Evolutionary conservation across 768 basidiomycete genomes (phyloP).

Genomic region (Pisolithus tinctorius): DNA sequence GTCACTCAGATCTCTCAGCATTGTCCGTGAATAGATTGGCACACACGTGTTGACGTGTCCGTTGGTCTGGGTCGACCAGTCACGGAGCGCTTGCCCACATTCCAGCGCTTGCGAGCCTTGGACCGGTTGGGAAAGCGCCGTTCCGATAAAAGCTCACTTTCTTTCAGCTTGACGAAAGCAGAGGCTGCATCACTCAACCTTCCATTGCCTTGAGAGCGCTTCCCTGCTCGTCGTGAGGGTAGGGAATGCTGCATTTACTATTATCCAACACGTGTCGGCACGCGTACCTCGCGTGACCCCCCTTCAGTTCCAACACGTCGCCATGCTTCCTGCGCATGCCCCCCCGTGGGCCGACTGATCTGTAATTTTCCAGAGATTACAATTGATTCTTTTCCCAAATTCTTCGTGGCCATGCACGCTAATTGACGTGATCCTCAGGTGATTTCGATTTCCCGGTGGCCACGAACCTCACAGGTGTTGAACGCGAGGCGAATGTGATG

Average conservation of each 20-base stretch:
- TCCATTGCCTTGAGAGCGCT: too few species aligned
- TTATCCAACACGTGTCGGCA: constrained; percentile 2
- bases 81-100: background rate
- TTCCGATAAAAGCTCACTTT: too few species aligned
- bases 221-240: too few species aligned
- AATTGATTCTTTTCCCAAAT: constrained; percentile 18
- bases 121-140: too few species aligned
- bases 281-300: constrained; percentile 7
- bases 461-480: constrained; percentile 19
- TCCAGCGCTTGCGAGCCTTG: too few species aligned
- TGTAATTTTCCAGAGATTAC: constrained; percentile 7
- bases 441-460: constrained; percentile 16
- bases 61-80: background rate
- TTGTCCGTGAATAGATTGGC: background rate
- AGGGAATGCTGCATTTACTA: background rate
- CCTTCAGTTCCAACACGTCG: constrained; percentile 1
- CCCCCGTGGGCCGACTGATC: constrained; percentile 11
- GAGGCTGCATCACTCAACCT: too few species aligned
- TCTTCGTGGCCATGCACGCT: constrained; percentile 8
- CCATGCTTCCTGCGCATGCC: constrained; percentile 23
- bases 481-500: constrained; percentile 7
- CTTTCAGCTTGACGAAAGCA: too few species aligned
- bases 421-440: constrained; percentile 21
- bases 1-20: too few species aligned
- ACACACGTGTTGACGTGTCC: background rate